Conservation (phyloP, 257 asterid genomes). For the Gardenia jasminoides region DNA sequence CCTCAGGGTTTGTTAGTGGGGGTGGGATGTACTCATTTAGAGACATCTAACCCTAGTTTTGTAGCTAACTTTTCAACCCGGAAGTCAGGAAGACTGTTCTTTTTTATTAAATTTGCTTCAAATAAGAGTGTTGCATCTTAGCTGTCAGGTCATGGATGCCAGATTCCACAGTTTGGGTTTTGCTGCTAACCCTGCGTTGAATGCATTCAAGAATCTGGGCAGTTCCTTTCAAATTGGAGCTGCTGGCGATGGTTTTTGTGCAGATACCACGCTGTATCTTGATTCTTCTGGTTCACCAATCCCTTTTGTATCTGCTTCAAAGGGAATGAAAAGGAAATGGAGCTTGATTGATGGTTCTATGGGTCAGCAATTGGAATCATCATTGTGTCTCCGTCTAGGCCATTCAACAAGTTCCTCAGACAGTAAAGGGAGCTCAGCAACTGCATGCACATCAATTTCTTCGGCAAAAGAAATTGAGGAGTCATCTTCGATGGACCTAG, state of each 20-base stretch:
- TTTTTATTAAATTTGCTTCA: conserved; percentile 45
- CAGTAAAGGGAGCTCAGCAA: conserved; percentile 91
- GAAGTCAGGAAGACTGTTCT: conserved; percentile 86
- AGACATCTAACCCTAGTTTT: conserved; percentile 64
- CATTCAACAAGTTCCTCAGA: conserved; percentile 91
- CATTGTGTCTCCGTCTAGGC: conserved; percentile 67
- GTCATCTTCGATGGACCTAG: conserved; percentile 86
- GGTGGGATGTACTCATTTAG: conserved; percentile 69
- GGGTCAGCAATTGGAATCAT: conserved; percentile 40
- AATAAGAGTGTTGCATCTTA: conserved; percentile 38
- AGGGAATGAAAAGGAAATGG: conserved; percentile 83
- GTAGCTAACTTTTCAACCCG: conserved; percentile 52
- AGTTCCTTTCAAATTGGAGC: conserved; percentile 46
- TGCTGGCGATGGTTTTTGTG: conserved; percentile 39
- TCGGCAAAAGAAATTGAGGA: conserved; percentile 87
- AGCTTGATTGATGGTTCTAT: conserved; percentile 35
- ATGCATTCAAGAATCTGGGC: conserved; percentile 61
- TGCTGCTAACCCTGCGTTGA: conserved; percentile 61
- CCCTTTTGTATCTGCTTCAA: conserved; percentile 37
- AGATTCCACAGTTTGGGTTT: conserved; percentile 64
- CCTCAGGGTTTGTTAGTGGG: conserved; percentile 97
- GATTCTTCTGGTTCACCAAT: conserved; percentile 52
- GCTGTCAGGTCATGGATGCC: conserved; percentile 69
- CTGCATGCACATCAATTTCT: conserved; percentile 78
- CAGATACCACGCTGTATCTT: conserved; percentile 79